Base-by-base conservation (phyloP, 2,329 filamentous ascomycete genomes). In the Cercospora citrullina region DNA sequence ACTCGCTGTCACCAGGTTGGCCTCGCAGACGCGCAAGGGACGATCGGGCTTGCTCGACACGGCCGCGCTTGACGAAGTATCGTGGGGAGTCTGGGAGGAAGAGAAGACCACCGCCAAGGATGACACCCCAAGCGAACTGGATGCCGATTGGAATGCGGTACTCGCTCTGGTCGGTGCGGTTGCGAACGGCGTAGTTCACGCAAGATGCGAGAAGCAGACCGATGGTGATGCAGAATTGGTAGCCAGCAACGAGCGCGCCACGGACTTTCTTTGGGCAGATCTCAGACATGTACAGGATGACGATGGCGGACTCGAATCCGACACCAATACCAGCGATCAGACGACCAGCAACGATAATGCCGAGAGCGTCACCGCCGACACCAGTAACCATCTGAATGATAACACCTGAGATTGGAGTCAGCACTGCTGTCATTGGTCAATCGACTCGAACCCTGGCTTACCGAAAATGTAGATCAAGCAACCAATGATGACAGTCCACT, bases 261-360 rank as follows among this genome's bases (percentile, higher is more conserved):
- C 91, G 88, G 72, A 95, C 89, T 67, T 77, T 77, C 59, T 69
- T 66, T 12, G 76, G 76, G 73, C 72, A 80, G 77, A 94, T 92
- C 81, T 94, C 92, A 60, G 90, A 92, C 91, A 95, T 94, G 87
- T 95, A 94, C 69, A 93, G 84, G 77, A 93, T 92, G 79, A 93
- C 89, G 75, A 93, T 89, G 75, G 91, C 90, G 8, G 90, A 92
- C 73, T 91, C 90, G 78, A 93, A 93, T 77, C 91, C 91, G 75
- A 93, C 90, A 84, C 91, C 91, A 66, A 93, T 79, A 78, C 91
- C 91, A 59, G 91, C 89, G 74, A 94, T 81, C 67, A 93, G 81
- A 85, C 91, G 91, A 78, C 91, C 91, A 67, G 87, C 86, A 23
- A 92, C 89, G 68, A 93, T 87, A 69, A 88, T 83, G 66, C 84